These are phyloP conservation scores for Candida maesae DNA, from an alignment of 805 yeast species.

Conservation along the genomic window DNA sequence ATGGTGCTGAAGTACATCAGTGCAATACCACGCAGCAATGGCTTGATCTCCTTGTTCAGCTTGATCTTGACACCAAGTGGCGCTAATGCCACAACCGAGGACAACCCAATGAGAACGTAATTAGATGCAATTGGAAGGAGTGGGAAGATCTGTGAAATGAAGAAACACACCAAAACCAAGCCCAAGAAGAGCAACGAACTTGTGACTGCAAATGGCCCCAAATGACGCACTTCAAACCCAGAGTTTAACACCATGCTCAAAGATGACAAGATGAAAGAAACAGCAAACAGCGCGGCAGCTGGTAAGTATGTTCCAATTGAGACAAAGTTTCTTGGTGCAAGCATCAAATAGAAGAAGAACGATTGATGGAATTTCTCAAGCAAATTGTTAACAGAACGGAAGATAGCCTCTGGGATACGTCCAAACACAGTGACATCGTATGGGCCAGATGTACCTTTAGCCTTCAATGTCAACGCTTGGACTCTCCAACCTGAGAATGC, in stretches of 20 bases:
- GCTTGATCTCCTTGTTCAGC: conserved; percentile 14
- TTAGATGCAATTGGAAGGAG: conserved; percentile 14
- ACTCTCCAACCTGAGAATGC: conserved; percentile 96
- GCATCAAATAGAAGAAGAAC: conserved; percentile 82
- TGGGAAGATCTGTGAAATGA: conserved; percentile 19
- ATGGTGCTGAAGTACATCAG: conserved; percentile 63
- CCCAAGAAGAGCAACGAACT: conserved; percentile 27
- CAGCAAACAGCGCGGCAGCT: conserved; percentile 68
- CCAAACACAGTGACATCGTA: conserved; percentile 90
- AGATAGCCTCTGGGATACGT: conserved; percentile 79
- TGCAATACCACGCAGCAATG: conserved; percentile 39
- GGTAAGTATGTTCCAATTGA: conserved; percentile 94
- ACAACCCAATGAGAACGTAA: conserved; percentile 16
- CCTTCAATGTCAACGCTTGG: conserved; percentile 80
- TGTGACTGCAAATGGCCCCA: conserved; percentile 2
- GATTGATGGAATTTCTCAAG: conserved; percentile 97
- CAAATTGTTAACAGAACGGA: conserved; percentile 86
- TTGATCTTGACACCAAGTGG: conserved; percentile 19
- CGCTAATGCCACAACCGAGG: conserved; percentile 18
- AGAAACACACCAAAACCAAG: conserved; percentile 20
- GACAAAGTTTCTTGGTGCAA: conserved; percentile 77
- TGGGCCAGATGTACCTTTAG: conserved; percentile 52
- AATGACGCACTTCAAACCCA: conserved; percentile 15
- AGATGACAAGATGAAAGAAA: conserved; percentile 66
- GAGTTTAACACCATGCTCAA: conserved; percentile 48